A percentile compares a stretch with the other conserved stretches of the same genome.
Conservation (phyloP, 306 rosid genomes). For the Quercus rubra region DNA sequence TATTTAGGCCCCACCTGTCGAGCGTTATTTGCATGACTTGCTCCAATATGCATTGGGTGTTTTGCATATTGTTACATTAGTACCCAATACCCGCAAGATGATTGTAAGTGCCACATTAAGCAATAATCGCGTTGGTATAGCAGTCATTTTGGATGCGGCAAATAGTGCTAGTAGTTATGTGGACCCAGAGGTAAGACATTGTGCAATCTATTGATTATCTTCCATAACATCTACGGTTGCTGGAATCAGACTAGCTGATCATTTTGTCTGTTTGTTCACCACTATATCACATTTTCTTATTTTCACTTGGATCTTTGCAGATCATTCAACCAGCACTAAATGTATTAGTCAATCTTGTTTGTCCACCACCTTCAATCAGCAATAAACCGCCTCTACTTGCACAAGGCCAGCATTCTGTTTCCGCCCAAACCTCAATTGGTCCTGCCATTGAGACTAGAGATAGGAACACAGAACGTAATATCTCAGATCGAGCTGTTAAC, state of each 20-base stretch:
- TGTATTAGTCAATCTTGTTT: constrained; percentile 92
- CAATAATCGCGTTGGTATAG: constrained; percentile 83
- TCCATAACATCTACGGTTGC: constrained; percentile 12
- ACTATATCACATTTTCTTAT: neutral
- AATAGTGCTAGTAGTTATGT: constrained; percentile 75
- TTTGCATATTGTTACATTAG: constrained; percentile 86
- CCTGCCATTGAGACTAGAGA: constrained; percentile 65
- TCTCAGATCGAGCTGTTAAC: constrained; percentile 56
- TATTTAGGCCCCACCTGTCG: constrained; percentile 92
- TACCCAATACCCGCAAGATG: constrained; percentile 92
- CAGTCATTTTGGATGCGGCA: constrained; percentile 97
- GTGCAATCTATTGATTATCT: constrained; percentile 7
- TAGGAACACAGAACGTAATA: constrained; percentile 65
- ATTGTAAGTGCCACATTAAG: constrained; percentile 83
- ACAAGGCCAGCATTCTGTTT: constrained; percentile 66
- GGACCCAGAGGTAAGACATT: constrained; percentile 78
- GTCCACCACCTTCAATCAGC: constrained; percentile 99
- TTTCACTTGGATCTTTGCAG: constrained; percentile 47
- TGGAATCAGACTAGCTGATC: constrained; percentile 13
- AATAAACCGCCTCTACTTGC: constrained; percentile 62
- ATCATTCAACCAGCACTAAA: constrained; percentile 92
- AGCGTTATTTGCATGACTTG: constrained; percentile 91
- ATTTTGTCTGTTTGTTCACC: constrained; percentile 4
- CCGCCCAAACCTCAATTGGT: constrained; percentile 56
- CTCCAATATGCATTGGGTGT: constrained; percentile 98